Evolutionary conservation across 352 stramenopile genomes (phyloP).

Genomic region (Plasmopara halstedii): DNA sequence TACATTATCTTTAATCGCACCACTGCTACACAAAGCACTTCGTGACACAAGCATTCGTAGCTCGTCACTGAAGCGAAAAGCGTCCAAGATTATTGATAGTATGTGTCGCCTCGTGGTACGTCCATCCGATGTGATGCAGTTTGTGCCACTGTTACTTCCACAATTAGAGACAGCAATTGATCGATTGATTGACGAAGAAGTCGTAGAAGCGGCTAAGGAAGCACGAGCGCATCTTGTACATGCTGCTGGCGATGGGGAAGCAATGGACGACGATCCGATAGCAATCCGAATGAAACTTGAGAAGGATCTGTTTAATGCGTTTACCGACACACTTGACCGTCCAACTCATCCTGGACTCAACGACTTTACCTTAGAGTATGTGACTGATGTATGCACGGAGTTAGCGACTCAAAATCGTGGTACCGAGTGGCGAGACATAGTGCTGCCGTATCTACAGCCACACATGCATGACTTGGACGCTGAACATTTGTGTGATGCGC

Average conservation of each 20-base stretch:
- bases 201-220: constrained; percentile 61
- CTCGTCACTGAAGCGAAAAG: constrained; percentile 87
- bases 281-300: constrained; percentile 51
- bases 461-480: constrained; percentile 51
- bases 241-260: constrained; percentile 41
- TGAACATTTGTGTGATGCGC: constrained; percentile 38
- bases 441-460: constrained; percentile 46
- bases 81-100: constrained; percentile 90
- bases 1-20: constrained; percentile 87
- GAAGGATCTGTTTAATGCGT: constrained; percentile 31
- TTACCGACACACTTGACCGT: constrained; percentile 39
- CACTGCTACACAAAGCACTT: constrained; percentile 84
- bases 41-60: constrained; percentile 90
- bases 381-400: constrained; percentile 55
- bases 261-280: constrained; percentile 46
- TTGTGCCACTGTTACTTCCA: constrained; percentile 87
- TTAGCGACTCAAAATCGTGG: constrained; percentile 50
- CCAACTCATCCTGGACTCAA: constrained; percentile 34
- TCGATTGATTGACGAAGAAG: constrained; percentile 89
- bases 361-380: constrained; percentile 52
- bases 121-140: constrained; percentile 86
- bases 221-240: constrained; percentile 51
- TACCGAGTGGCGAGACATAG: constrained; percentile 40
- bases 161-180: constrained; percentile 89
- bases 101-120: constrained; percentile 87